Conservation (phyloP, 305 asterid genomes). For the Solanum aculeatissimum region DNA sequence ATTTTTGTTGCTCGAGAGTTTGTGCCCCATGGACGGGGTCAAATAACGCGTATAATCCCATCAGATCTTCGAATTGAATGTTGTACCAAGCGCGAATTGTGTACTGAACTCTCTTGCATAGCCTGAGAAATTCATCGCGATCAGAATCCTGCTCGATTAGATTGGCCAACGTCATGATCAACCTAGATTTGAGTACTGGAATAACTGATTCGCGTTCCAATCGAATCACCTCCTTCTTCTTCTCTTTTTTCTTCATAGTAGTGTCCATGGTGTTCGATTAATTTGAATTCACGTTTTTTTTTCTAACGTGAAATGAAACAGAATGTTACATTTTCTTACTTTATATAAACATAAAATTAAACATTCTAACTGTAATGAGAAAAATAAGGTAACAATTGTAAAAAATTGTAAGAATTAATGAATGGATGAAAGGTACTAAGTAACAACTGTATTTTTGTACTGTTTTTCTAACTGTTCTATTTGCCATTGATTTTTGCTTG, state of each 20-base stretch:
- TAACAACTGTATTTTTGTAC: neutral
- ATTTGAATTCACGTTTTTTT: neutral
- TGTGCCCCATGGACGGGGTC: slow-evolving; percentile 78
- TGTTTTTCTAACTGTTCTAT: neutral
- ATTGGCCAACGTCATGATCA: slow-evolving; percentile 67
- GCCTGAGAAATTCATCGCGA: slow-evolving; percentile 77
- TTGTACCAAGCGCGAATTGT: slow-evolving; percentile 91
- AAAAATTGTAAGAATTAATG: neutral
- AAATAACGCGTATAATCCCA: slow-evolving; percentile 88
- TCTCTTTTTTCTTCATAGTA: neutral
- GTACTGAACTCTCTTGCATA: slow-evolving; percentile 90
- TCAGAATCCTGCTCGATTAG: slow-evolving; percentile 76
- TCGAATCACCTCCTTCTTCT: slow-evolving; percentile 59
- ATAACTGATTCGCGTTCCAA: slow-evolving; percentile 83
- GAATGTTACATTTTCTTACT: neutral
- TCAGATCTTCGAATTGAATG: slow-evolving; percentile 92
- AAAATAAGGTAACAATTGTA: neutral
- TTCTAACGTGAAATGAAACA: neutral
- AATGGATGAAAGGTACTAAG: neutral
- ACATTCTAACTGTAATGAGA: neutral
- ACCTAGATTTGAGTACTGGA: slow-evolving; percentile 79
- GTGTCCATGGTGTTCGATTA: neutral
- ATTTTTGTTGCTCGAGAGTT: slow-evolving; percentile 71
- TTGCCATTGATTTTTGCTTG: neutral
- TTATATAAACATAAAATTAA: neutral